Evolutionary conservation across 2,329 filamentous ascomycete genomes (phyloP), one percentile per base, ranked within the genome.

Genomic region (Sclerotinia subarctica): DNA sequence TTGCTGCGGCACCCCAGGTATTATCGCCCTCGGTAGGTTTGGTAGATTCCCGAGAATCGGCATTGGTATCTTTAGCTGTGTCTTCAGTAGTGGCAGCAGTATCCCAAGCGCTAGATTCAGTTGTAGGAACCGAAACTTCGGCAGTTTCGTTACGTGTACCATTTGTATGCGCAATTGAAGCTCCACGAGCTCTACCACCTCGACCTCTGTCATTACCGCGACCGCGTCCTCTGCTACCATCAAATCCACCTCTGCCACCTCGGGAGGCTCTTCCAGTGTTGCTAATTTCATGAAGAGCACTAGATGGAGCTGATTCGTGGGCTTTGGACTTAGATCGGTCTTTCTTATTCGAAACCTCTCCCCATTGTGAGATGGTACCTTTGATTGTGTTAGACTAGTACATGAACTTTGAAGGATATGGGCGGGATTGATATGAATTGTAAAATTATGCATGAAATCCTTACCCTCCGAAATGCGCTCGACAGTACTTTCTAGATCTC

Each of bases 281-380:
- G 72, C 81, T 79, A 66, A 80, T 76, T 72, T 86, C 84, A 73
- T 84, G 83, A 69, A 84, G 79, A 68, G 85, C 81, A 69, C 83
- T 80, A 71, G 83, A 80, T 69, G 84, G 78, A 66, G 80, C 74
- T 44, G 64, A 67, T 67, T 85, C 79, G 66, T 91, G 87, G 80
- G 84, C 83, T 85, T 94, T 94, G 73, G 89, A 85, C 79, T 89
- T 88, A 75, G 88, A 81, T 73, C 86, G 83, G 74, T 90, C 87
- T 83, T 93, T 94, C 82, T 90, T 90, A 84, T 91, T 92, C 74
- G 90, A 90, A 73, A 95, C 91, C 79, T 94, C 91, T 74, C 89
- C 89, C 87, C 93, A 95, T 82, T 93, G 91, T 72, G 91, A 89
- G 76, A 94, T 90, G 73, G 87, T 86, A 76, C 92, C 92, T 93